Evolutionary conservation across 768 basidiomycete genomes (phyloP).

Genomic region (Lentinula sp.): DNA sequence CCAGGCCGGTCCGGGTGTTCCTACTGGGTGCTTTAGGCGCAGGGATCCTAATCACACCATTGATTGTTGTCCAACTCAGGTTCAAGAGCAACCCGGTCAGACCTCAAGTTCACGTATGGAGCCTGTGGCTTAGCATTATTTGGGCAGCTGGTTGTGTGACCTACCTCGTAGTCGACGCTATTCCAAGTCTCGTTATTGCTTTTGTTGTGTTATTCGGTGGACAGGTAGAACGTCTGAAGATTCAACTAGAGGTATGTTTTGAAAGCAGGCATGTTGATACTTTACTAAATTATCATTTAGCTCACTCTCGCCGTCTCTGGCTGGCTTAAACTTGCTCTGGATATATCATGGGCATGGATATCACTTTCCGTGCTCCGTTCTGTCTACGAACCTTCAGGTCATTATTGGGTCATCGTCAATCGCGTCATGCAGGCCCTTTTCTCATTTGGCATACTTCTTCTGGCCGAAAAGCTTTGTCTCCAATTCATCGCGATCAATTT

Average conservation of each 20-base stretch:
- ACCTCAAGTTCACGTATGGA: constrained; percentile 56
- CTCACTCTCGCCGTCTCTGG: constrained; percentile 60
- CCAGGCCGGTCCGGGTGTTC: constrained; percentile 51
- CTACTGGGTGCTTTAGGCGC: constrained; percentile 54
- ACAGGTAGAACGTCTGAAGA: constrained; percentile 60
- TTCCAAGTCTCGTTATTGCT: constrained; percentile 51
- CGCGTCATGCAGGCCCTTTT: constrained; percentile 62
- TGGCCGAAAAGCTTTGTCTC: constrained; percentile 50
- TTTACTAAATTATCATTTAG: constrained; percentile 24
- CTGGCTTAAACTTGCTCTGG: constrained; percentile 68
- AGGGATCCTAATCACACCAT: constrained; percentile 61
- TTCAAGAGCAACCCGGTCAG: constrained; percentile 44
- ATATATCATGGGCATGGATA: constrained; percentile 71
- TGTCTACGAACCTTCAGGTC: constrained; percentile 52
- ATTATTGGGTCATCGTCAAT: constrained; percentile 66
- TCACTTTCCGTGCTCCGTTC: constrained; percentile 56
- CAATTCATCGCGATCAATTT: constrained; percentile 79
- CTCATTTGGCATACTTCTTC: constrained; percentile 34
- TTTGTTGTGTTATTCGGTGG: constrained; percentile 51
- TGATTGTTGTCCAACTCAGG: constrained; percentile 60
- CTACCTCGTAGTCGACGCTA: constrained; percentile 56
- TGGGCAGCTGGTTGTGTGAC: constrained; percentile 62
- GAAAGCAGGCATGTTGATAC: background rate
- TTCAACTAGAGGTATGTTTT: constrained; percentile 55
- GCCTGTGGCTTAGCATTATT: constrained; percentile 61